Percentiles rank a stretch among this genome's conserved stretches.
Evolutionary conservation across 1,284 basidiomycete species (phyloP).

Genomic region (Leccinum fuscescens): DNA sequence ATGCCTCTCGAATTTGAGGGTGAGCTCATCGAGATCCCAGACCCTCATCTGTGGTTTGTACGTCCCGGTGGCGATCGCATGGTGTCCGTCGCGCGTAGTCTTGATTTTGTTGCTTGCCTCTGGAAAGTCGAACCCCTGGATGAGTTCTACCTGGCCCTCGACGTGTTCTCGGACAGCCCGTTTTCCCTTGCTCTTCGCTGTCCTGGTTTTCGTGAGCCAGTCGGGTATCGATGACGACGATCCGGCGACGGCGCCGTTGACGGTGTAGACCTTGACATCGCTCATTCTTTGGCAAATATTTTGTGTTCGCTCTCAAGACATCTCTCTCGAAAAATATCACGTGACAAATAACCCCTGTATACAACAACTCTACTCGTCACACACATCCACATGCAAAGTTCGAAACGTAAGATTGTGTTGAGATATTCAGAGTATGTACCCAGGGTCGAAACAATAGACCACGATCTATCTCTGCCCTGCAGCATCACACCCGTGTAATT

Average conservation of each 20-base stretch:
- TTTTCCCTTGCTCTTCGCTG: conserved; percentile 52
- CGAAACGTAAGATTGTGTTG: conserved; percentile 14
- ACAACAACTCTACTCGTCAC: not conserved
- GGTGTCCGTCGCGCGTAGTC: conserved; percentile 88
- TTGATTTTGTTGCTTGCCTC: conserved; percentile 92
- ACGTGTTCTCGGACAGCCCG: conserved; percentile 64
- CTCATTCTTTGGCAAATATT: conserved; percentile 11
- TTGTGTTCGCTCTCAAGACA: not conserved
- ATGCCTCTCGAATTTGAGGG: conserved; percentile 94
- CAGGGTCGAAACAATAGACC: conserved; percentile 7
- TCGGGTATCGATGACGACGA: conserved; percentile 85
- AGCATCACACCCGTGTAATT: not conserved
- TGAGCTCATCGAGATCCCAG: conserved; percentile 92
- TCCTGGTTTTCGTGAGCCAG: conserved; percentile 80
- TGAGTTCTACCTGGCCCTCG: conserved; percentile 80
- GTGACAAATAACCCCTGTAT: conserved; percentile 15
- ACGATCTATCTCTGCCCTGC: conserved; percentile 7
- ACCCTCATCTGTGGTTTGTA: conserved; percentile 98
- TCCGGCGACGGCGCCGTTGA: conserved; percentile 82
- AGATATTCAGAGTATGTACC: conserved; percentile 22
- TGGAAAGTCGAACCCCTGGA: conserved; percentile 96
- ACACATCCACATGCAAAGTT: not conserved
- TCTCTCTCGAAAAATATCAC: conserved; percentile 9
- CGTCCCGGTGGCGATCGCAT: conserved; percentile 92
- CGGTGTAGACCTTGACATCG: conserved; percentile 83